Evolutionary conservation across 2,329 filamentous ascomycete genomes (phyloP).

Genomic region (Claviceps digitariae): DNA sequence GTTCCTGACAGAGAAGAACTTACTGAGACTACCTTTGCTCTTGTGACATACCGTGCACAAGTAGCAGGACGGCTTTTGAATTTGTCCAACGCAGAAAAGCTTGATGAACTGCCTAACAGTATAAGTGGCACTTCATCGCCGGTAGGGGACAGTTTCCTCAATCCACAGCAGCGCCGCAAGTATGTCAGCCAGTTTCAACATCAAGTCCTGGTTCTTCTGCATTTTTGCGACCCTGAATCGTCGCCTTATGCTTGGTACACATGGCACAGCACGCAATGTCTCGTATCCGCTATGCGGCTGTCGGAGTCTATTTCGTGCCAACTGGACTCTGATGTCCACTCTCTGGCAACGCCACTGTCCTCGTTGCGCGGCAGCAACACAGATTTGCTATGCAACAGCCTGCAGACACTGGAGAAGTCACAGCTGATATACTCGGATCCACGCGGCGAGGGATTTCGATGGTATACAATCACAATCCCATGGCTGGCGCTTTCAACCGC

Average conservation of each 20-base stretch:
- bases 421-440: constrained; percentile 7
- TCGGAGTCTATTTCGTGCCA: constrained; percentile 1
- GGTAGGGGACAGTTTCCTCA: background rate
- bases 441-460: constrained; percentile 7
- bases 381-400: constrained; percentile 1
- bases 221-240: constrained; percentile 7
- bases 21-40: constrained; percentile 7
- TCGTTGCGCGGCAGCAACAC: background rate
- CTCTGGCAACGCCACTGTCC: background rate
- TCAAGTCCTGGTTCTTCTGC: constrained; percentile 2
- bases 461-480: constrained; percentile 5
- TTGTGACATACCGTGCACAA: constrained; percentile 5
- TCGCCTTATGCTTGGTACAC: constrained; percentile 8
- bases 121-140: background rate
- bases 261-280: constrained; percentile 8
- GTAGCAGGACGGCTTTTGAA: constrained; percentile 3
- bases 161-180: background rate
- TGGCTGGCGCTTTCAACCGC: constrained; percentile 7
- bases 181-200: constrained; percentile 5
- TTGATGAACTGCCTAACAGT: background rate
- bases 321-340: background rate
- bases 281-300: constrained; percentile 5
- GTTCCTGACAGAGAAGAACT: constrained; percentile 5
- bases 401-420: constrained; percentile 3
- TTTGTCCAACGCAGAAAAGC: background rate